These are phyloP conservation scores for Perkinsus chesapeaki DNA, from an alignment of 169 alveolate species.

Conservation along the genomic window DNA sequence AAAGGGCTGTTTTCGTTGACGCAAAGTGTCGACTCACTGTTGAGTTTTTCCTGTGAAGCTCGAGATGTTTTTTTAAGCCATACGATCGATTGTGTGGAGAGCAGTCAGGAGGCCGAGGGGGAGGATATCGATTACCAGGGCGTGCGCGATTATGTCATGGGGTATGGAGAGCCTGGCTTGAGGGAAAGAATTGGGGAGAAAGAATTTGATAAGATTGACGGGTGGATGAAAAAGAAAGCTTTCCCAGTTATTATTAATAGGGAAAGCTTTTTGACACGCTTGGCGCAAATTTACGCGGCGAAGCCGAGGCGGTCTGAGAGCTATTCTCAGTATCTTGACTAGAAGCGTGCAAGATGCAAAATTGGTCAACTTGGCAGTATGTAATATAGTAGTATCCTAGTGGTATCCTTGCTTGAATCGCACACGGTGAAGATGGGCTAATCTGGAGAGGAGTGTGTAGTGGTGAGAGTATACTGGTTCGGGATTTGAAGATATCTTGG, in stretches of 20 bases:
- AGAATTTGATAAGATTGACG: not conserved
- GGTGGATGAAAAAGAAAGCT: not conserved
- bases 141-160: not conserved
- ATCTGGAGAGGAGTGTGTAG: too few species aligned
- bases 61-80: not conserved
- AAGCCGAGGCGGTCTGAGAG: not conserved
- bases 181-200: not conserved
- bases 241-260: not conserved
- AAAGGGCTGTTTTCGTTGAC: not conserved
- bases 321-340: not conserved
- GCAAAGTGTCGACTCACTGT: not conserved
- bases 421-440: too few species aligned
- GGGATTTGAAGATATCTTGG: too few species aligned
- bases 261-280: not conserved
- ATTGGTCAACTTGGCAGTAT: not conserved
- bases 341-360: not conserved
- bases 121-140: not conserved
- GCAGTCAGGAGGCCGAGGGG: not conserved
- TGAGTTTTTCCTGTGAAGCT: not conserved
- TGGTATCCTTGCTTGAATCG: too few species aligned
- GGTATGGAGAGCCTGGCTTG: not conserved
- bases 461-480: too few species aligned
- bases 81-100: not conserved
- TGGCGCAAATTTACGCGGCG: not conserved
- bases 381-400: too few species aligned